These are phyloP conservation scores for Spizellomyces punctatus DNA, from an alignment of 192 early-diverging fungal genomes.

Conservation along the genomic window DNA sequence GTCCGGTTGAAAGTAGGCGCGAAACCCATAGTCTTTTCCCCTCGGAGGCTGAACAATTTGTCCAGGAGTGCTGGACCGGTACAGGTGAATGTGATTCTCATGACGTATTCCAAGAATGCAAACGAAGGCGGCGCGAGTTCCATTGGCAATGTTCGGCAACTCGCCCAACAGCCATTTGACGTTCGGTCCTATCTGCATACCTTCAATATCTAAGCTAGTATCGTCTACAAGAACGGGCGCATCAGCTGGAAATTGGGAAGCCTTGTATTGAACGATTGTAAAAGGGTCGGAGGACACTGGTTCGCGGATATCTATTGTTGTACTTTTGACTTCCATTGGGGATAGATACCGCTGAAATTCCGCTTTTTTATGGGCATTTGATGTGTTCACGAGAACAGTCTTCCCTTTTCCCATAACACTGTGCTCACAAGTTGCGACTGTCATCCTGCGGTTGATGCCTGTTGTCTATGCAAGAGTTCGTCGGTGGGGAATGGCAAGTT, in stretches of 20 bases:
- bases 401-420: no score
- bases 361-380: slow-evolving; percentile 2
- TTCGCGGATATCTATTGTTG: slow-evolving; percentile 3
- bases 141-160: neutral
- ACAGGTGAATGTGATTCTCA: neutral
- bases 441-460: no score
- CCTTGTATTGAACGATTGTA: slow-evolving; percentile 17
- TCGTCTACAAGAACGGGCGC: slow-evolving; percentile 6
- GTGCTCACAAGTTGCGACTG: no score
- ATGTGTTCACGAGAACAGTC: neutral
- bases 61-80: neutral
- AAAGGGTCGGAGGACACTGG: neutral
- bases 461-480: no score
- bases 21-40: slow-evolving; percentile 5
- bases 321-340: neutral
- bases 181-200: neutral
- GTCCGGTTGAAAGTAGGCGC: slow-evolving; percentile 13
- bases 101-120: slow-evolving; percentile 3
- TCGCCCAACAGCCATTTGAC: slow-evolving; percentile 1
- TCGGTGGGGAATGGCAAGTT: no score
- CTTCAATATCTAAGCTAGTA: neutral
- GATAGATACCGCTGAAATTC: neutral
- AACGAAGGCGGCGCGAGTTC: neutral
- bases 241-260: slow-evolving; percentile 8
- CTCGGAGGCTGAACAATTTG: slow-evolving; percentile 11